Base-by-base conservation (phyloP, 768 basidiomycete species). In the Clitopilus hobsonii region DNA sequence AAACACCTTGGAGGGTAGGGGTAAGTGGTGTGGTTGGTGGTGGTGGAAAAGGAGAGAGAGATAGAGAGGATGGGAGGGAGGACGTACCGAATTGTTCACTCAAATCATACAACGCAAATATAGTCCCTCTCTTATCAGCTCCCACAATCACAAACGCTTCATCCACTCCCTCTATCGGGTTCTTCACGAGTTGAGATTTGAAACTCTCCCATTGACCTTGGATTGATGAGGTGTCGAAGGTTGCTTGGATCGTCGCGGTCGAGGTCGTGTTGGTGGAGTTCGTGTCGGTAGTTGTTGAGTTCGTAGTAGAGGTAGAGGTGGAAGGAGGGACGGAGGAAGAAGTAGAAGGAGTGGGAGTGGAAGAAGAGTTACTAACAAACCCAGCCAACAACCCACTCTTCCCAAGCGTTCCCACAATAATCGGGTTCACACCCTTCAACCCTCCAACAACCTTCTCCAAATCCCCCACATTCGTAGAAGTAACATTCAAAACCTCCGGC, bases 131-230 rank as follows among this genome's bases (percentile, higher is more conserved):
- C 66, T 86, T 84, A 65, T 89, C 88, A 1, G 83, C 74, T 10
- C 88, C 87, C 56, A 84, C 75, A 52, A 90, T 79, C 36, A 89
- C 81, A 67, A 87, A 84, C 24, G 83, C 87, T 52, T 76, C 77
- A 24, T 72, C 66, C 18, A 87, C 73, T 2, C 82, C 84, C 30
- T 82, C 77, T 2, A 85, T 67, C 3, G 84, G 83, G 55, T 82
- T 79, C 41, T 72, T 67, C 4, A 85, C 80, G 38, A 79, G 75
- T 48, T 69, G 69, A 2, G 81, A 70, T 57, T 81, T 64, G 67
- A 81, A 88, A 0, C 80, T 64, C 62, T 89, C 88, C 88, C 88
- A 89, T 57, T 83, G 72, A 1, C 85, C 86, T 54, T 80, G 63
- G 45, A 89, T 75, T 0, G 70, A 70, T 6, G 81, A 81, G 2